Base-by-base conservation (phyloP, 2,329 filamentous ascomycete species). In the Cercospora zeina region DNA sequence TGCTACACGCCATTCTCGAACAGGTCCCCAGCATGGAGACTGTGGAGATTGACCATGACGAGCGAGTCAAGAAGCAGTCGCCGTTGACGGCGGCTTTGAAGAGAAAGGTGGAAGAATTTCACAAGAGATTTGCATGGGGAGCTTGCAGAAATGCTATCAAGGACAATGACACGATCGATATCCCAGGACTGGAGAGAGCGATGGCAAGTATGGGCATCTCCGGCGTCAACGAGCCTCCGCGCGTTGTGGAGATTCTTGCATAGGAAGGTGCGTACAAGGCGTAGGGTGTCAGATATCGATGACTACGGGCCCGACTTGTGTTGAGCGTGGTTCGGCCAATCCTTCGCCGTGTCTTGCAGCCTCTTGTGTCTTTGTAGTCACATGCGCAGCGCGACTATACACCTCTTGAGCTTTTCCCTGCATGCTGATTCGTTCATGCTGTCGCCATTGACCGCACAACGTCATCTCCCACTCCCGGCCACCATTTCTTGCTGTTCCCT, bases 31-130 rank as follows among this genome's bases (percentile, higher is more conserved):
- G 78, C 37, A 73, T 90, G 1, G 71, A 80, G 8, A 77, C 79
- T 1, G 79, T 92, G 19, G 83, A 90, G 69, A 89, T 93, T 64
- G 89, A 93, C 74, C 89, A 83, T 0, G 90, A 83, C 72, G 77
- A 82, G 0, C 83, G 84, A 58, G 87, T 93, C 3, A 84, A 83
- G 73, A 87, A 86, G 71, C 81, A 80, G 1, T 85, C 87, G 13
- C 83, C 82, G 31, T 84, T 93, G 76, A 84, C 92, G 79, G 75
- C 77, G 9, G 84, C 80, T 2, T 76, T 93, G 19, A 73, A 89
- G 8, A 78, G 82, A 1, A 79, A 83, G 3, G 80, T 81, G 1
- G 77, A 75, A 9, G 74, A 79, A 7, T 78, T 80, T 16, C 76
- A 81, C 24, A 82, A 83, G 65, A 75, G 74, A 42, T 80, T 91